A percentile compares a stretch with the other conserved stretches of the same genome.
phyloP scores from a whole-genome alignment of 2,329 filamentous ascomycete species.

The Fusarium armeniacum region DNA sequence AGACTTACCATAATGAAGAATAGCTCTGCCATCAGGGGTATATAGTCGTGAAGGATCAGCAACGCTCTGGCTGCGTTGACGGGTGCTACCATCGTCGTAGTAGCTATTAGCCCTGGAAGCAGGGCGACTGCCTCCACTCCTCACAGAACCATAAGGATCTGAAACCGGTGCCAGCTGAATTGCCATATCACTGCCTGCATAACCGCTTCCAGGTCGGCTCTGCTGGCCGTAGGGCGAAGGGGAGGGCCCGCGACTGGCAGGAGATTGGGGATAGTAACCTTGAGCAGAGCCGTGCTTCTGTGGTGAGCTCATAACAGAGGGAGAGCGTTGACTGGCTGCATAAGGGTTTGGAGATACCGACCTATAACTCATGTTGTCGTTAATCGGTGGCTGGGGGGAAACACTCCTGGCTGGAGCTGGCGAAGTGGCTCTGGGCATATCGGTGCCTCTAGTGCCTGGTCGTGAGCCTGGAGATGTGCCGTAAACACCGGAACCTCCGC shows the following conservation, averaged over 20 bases:
- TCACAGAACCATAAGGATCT: constrained; percentile 71
- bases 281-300: constrained; percentile 64
- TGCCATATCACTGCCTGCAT: constrained; percentile 71
- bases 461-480: constrained; percentile 63
- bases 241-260: constrained; percentile 62
- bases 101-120: constrained; percentile 68
- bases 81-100: constrained; percentile 65
- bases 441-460: constrained; percentile 70
- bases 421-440: constrained; percentile 73
- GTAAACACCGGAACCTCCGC: constrained; percentile 48
- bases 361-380: constrained; percentile 59
- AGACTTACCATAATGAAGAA: constrained; percentile 92
- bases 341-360: constrained; percentile 77
- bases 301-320: constrained; percentile 58
- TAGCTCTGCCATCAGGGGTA: constrained; percentile 86
- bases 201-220: constrained; percentile 66
- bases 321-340: constrained; percentile 55
- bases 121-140: constrained; percentile 65
- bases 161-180: constrained; percentile 74
- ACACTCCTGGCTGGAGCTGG: constrained; percentile 75
- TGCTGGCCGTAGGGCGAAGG: constrained; percentile 64
- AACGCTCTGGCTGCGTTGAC: constrained; percentile 83
- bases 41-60: constrained; percentile 86
- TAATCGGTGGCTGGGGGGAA: constrained; percentile 73
- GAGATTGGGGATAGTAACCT: constrained; percentile 67